Conservation (phyloP, 805 yeast species). For the Kuraishia cidri region DNA sequence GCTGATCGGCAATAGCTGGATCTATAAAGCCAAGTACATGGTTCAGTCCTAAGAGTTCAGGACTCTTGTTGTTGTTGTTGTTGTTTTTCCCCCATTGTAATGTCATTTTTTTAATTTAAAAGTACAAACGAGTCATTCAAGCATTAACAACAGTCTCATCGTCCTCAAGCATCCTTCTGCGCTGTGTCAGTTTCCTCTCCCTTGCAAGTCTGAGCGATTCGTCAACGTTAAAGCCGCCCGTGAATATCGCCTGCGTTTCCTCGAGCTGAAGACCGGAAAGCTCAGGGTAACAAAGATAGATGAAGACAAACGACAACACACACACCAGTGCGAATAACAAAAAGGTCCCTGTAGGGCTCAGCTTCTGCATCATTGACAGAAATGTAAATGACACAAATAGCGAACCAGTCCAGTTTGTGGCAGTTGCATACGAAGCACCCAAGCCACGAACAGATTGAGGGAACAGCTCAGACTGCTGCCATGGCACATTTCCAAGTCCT, state of each 20-base stretch:
- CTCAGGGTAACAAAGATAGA: conserved; percentile 86
- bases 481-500: conserved; percentile 96
- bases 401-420: conserved; percentile 94
- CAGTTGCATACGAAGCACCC: conserved; percentile 87
- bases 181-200: conserved; percentile 21
- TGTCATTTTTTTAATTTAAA: neutral
- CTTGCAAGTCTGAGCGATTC: conserved; percentile 48
- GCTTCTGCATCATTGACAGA: conserved; percentile 85
- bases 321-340: conserved; percentile 82
- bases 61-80: neutral
- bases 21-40: conserved; percentile 60
- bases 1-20: conserved; percentile 67
- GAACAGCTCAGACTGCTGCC: conserved; percentile 96
- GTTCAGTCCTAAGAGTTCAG: too few species aligned
- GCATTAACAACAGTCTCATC: neutral
- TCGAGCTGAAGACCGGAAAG: conserved; percentile 84
- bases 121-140: neutral
- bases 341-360: conserved; percentile 94
- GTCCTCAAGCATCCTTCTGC: too few species aligned
- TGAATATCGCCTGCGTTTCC: conserved; percentile 75
- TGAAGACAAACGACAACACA: conserved; percentile 60
- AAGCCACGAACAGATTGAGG: conserved; percentile 91
- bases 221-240: conserved; percentile 81
- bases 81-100: conserved; percentile 1
- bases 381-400: conserved; percentile 85